Evolutionary conservation across 2,329 filamentous ascomycete genomes (phyloP), one percentile per base, ranked within the genome.

Genomic region (Ascochyta lentis): DNA sequence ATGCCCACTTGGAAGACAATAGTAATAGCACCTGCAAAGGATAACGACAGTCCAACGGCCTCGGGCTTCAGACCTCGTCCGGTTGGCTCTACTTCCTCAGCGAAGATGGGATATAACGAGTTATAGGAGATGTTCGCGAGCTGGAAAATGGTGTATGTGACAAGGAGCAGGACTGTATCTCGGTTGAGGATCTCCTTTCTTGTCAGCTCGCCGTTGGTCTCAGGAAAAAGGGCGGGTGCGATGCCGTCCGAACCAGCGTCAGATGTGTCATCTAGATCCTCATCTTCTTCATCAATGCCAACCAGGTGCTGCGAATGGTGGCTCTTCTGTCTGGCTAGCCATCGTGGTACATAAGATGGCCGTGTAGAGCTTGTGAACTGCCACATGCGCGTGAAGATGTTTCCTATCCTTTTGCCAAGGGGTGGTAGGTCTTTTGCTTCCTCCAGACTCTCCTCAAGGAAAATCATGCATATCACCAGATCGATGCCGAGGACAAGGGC

Each of bases 91-190:
- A 84, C 76, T 0, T 89, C 87, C 50, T 93, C 88, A 0, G 89
- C 91, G 67, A 98, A 99, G 49, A 98, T 94, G 0, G 95, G 95
- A 68, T 96, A 99, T 0, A 99, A 81, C 16, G 91, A 94, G 76
- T 96, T 97, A 83, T 93, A 99, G 3, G 92, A 92, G 63, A 97
- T 92, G 74, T 98, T 98, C 58, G 90, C 88, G 5, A 99, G 83
- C 69, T 97, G 93, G 71, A 98, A 99, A 45, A 98, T 89, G 39
- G 97, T 85, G 70, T 96, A 98, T 0, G 93, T 96, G 48, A 86
- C 74, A 6, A 99, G 84, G 0, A 99, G 83, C 3, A 96, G 80
- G 12, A 97, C 74, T 0, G 92, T 96, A 56, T 95, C 92, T 54
- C 87, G 84, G 68, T 91, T 96, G 46, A 94, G 82, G 1, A 96